Base-by-base conservation (phyloP, 2,329 filamentous ascomycete species). In the Meredithiella fracta region DNA sequence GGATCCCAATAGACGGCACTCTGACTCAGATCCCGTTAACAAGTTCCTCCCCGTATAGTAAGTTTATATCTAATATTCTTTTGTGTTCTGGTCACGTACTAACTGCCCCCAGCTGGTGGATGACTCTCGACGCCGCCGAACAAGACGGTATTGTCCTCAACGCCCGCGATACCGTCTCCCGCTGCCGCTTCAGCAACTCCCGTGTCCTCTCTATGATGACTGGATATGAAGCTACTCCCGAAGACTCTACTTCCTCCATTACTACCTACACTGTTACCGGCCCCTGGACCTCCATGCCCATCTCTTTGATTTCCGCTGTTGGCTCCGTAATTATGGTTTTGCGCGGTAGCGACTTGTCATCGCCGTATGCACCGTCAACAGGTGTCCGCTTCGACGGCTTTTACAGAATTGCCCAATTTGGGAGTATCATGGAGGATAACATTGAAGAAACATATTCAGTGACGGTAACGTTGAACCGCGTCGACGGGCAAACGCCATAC, bases 351-450 rank as follows among this genome's bases (percentile, higher is more conserved):
- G 65, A 64, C 31, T 67, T 80, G 20, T 70, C 70, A 59, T 79
- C 77, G 56, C 67, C 70, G 1, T 68, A 73, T 57, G 75, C 77
- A 3, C 78, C 78, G 1, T 62, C 63, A 37, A 73, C 68, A 1
- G 78, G 78, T 1, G 62, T 80, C 26, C 68, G 78, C 58, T 80
- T 79, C 59, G 78, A 81, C 62, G 78, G 78, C 53, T 60, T 78
- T 75, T 79, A 78, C 62, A 70, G 64, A 2, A 65, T 80, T 47
- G 64, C 65, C 31, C 69, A 71, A 57, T 78, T 76, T 60, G 70
- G 73, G 5, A 65, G 68, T 44, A 73, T 68, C 51, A 22, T 52
- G 17, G 50, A 38, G n/a, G 50, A 26, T 15, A 26, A 26, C 11
- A n/a, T 22, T 22, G 50, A 17, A 14, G 50, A 52, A 2, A 63